phyloP scores from a whole-genome alignment of 495 filamentous ascomycete species.

The Tricharina praecox region DNA sequence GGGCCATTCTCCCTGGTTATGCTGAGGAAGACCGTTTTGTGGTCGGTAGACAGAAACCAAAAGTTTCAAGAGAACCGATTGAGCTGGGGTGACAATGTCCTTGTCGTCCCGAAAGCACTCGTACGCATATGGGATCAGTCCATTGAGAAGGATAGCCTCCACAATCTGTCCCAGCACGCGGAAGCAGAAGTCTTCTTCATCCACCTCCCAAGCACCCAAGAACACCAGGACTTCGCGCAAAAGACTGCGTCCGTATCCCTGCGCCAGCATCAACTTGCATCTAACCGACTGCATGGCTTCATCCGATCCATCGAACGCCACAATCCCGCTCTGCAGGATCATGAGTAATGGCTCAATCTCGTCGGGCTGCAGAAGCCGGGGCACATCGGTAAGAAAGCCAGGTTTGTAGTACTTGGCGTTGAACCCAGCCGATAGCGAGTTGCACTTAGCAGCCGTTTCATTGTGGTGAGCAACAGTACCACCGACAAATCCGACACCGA shows the following conservation, averaged over 20 bases:
- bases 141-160: conserved; percentile 55
- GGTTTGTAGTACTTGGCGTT: conserved; percentile 34
- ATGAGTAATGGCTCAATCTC: conserved; percentile 66
- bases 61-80: conserved; percentile 61
- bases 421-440: conserved; percentile 23
- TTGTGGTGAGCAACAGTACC: conserved; percentile 13
- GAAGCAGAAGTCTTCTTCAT: conserved; percentile 64
- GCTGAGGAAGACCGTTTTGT: conserved; percentile 6
- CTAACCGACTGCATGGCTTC: conserved; percentile 45
- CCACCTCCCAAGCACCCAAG: conserved; percentile 62
- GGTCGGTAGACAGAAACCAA: conserved; percentile 58
- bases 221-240: conserved; percentile 59
- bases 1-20: conserved; percentile 3
- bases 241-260: conserved; percentile 54
- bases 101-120: conserved; percentile 55
- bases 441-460: conserved; percentile 25
- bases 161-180: conserved; percentile 67
- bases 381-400: conserved; percentile 57
- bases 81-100: conserved; percentile 62
- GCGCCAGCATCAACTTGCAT: conserved; percentile 55
- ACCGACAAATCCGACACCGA: conserved; percentile 10
- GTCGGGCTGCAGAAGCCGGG: conserved; percentile 52
- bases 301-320: conserved; percentile 33
- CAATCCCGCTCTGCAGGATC: conserved; percentile 58
- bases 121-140: conserved; percentile 58